Evolutionary conservation across 176 grass and related monocot species (phyloP).

Genomic region (Oryza glaberrima): DNA sequence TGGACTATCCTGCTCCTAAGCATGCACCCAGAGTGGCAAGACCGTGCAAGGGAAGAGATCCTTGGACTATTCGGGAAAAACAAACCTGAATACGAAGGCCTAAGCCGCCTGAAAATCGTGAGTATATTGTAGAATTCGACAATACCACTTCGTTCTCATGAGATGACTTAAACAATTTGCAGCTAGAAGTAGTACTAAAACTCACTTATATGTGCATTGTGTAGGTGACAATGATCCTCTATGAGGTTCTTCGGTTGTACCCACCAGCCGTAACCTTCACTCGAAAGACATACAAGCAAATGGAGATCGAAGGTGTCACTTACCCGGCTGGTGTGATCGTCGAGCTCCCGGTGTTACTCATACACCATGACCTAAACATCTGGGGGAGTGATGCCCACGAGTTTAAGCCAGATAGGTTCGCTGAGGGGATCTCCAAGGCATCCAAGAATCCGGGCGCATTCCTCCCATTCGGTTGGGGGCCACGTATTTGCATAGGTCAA

Average conservation of each 20-base stretch:
- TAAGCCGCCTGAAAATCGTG: conserved; percentile 58
- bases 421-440: conserved; percentile 55
- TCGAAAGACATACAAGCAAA: conserved; percentile 45
- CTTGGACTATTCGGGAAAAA: conserved; percentile 44
- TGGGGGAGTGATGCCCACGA: conserved; percentile 61
- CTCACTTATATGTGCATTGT: neutral
- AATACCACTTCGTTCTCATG: too few relatives aligned
- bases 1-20: conserved; percentile 71
- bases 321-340: conserved; percentile 56
- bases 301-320: conserved; percentile 43
- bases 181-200: neutral
- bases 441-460: conserved; percentile 42
- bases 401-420: conserved; percentile 60
- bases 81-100: conserved; percentile 50
- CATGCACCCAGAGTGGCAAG: conserved; percentile 76
- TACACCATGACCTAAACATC: conserved; percentile 50
- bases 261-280: conserved; percentile 29
- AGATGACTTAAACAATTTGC: neutral
- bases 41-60: conserved; percentile 66
- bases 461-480: conserved; percentile 65
- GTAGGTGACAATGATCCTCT: conserved; percentile 75
- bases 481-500: conserved; percentile 63
- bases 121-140: conserved; percentile 22
- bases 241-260: conserved; percentile 72
- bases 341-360: conserved; percentile 36